Evolutionary conservation across 257 asterid species (phyloP).

Genomic region (Lavandula angustifolia): DNA sequence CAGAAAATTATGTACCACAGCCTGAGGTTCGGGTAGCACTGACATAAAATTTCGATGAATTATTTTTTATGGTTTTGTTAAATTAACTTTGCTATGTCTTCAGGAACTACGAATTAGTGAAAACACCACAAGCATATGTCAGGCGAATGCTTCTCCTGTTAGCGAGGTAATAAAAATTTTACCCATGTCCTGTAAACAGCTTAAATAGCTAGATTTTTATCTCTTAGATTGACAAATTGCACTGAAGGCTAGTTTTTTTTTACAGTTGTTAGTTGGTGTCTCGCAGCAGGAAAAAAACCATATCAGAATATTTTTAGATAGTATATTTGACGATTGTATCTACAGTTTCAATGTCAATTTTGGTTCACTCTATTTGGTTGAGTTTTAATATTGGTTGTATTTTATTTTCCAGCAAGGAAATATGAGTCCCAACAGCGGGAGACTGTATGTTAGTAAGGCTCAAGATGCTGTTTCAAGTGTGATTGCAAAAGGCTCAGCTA

Average conservation of each 20-base stretch:
- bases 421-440: constrained; percentile 46
- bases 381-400: constrained; percentile 21
- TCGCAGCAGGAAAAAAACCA: not conserved
- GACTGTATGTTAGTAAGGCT: constrained; percentile 75
- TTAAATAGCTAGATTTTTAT: not conserved
- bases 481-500: constrained; percentile 91
- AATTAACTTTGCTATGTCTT: constrained; percentile 20
- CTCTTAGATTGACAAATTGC: constrained; percentile 5
- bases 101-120: constrained; percentile 46
- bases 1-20: constrained; percentile 60
- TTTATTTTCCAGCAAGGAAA: constrained; percentile 51
- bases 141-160: constrained; percentile 40
- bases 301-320: constrained; percentile 1
- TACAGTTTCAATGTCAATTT: not conserved
- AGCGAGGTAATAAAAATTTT: constrained; percentile 53
- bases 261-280: not conserved
- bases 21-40: constrained; percentile 48
- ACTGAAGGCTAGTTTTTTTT: not conserved
- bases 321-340: constrained; percentile 15
- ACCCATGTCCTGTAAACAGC: not conserved
- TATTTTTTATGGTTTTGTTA: constrained; percentile 19
- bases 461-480: constrained; percentile 87
- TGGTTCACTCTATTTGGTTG: constrained; percentile 5
- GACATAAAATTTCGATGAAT: constrained; percentile 2
- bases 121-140: constrained; percentile 35